Base-by-base conservation (phyloP, 2,329 filamentous ascomycete species). In the Pseudogymnoascus sp. region DNA sequence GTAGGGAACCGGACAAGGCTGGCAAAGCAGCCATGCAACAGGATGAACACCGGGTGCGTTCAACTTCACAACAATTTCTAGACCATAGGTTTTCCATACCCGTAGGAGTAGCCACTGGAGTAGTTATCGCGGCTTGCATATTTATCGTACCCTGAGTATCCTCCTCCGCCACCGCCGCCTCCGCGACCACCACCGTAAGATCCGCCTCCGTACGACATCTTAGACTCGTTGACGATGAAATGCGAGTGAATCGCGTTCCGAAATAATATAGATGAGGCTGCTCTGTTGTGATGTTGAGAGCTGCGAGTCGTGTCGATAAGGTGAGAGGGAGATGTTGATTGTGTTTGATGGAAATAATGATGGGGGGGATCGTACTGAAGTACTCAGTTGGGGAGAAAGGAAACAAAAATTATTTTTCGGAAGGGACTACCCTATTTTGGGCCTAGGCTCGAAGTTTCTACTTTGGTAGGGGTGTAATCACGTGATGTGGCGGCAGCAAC, bases 141-240 rank as follows among this genome's bases (percentile, higher is more conserved):
- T 72, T 75, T 74, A 73, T 77, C 81, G 71, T 83, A 81, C 74
- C 81, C 80, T 72, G 82, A 80, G 61, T 78, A 79, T 71, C 83
- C 80, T 66, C 80, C 79, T 66, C 76, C 68, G 61, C 72, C 71
- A 63, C 73, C 73, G 67, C 74, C 71, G 60, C 74, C 74, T 65
- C 77, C 73, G 62, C 77, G 74, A 66, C 81, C 77, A 67, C 80
- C 79, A 65, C 79, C 81, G 69, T 84, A 74, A 68, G 71, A 71
- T 65, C 77, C 82, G 68, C 85, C 81, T 71, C 83, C 82, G 84
- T 90, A 89, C 77, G 87, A 89, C 87, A 90, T 90, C 73, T 72
- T 82, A 35, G 35, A 35, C 21, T 31, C 25, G 39, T 61, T 52
- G 60, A 31, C 33, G 29, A 37, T 36, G 36, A 37, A 59, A 60